Conservation (phyloP, 139 green algal genomes). For the Tetradesmus lagerheimii region DNA sequence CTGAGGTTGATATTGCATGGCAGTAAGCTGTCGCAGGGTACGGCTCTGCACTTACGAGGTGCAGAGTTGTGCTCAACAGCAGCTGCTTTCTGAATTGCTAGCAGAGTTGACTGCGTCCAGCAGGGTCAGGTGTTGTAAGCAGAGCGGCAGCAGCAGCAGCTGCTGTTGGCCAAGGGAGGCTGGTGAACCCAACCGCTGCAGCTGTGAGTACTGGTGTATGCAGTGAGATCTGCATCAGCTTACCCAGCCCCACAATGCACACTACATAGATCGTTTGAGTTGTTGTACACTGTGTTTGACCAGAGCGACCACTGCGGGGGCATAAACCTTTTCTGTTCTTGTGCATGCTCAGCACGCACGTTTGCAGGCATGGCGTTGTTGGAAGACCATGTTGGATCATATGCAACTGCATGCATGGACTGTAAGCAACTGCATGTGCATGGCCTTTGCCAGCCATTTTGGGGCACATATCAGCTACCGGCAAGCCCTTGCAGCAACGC, state of each 20-base stretch:
- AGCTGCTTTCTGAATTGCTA: no score
- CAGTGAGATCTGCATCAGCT: not conserved
- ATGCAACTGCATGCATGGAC: not conserved
- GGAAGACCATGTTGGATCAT: not conserved
- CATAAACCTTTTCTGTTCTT: not conserved
- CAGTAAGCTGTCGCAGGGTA: not conserved
- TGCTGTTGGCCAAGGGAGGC: not conserved
- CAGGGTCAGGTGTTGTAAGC: no score
- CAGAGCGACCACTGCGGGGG: not conserved
- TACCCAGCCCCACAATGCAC: not conserved
- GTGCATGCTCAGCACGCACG: not conserved
- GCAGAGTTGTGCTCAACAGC: no score
- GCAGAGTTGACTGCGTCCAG: no score
- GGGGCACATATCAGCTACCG: not conserved
- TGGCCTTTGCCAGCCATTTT: not conserved
- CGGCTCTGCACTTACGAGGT: no score
- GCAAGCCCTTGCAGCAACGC: not conserved
- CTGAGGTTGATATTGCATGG: not conserved
- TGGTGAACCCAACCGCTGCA: not conserved
- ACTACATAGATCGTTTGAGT: not conserved
- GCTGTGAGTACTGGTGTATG: not conserved
- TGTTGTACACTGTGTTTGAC: not conserved
- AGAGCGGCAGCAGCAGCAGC: not conserved
- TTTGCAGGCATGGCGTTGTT: not conserved
- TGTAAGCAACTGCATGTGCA: not conserved